Percentiles rank a stretch among this genome's conserved stretches.
These are phyloP conservation scores for Yamadazyma dendronema DNA, from an alignment of 1,139 yeast genomes.

Conservation along the genomic window DNA sequence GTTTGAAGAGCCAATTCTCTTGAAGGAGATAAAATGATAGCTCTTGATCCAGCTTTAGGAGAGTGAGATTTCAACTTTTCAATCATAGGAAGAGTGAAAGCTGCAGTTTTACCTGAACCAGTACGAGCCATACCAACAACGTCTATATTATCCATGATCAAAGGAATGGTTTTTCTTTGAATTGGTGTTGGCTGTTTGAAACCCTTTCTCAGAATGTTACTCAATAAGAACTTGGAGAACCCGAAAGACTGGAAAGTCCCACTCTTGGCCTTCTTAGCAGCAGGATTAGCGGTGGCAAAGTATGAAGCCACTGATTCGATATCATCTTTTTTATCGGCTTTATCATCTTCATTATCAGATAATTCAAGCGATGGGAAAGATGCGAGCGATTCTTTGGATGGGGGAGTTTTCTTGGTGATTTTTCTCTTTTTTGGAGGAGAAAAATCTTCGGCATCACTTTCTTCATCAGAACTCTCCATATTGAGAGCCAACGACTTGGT, in stretches of 20 bases:
- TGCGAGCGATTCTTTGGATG: constrained; percentile 6
- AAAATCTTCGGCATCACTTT: constrained; percentile 23
- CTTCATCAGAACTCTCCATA: constrained; percentile 33
- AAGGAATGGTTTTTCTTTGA: constrained; percentile 92
- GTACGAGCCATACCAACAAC: constrained; percentile 99
- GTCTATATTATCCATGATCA: constrained; percentile 82
- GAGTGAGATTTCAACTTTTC: constrained; percentile 76
- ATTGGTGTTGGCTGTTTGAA: constrained; percentile 96
- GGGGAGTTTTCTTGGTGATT: constrained; percentile 7
- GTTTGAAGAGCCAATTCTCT: constrained; percentile 96
- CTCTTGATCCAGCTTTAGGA: constrained; percentile 82
- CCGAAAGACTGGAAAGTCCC: constrained; percentile 93
- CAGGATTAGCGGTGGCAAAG: constrained; percentile 41
- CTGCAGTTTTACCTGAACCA: constrained; percentile 96
- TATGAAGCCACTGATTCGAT: constrained; percentile 44
- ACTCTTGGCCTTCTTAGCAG: constrained; percentile 63
- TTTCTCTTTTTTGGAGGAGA: neutral
- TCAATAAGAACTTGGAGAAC: constrained; percentile 65
- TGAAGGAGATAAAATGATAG: constrained; percentile 83
- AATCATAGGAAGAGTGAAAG: constrained; percentile 92
- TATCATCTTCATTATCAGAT: constrained; percentile 52
- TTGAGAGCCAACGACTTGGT: constrained; percentile 60
- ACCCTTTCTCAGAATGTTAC: constrained; percentile 80
- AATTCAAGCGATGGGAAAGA: constrained; percentile 67
- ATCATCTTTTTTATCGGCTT: constrained; percentile 18